phyloP scores from a whole-genome alignment of 2,329 filamentous ascomycete genomes.

The Ophidiomyces ophidiicola region DNA sequence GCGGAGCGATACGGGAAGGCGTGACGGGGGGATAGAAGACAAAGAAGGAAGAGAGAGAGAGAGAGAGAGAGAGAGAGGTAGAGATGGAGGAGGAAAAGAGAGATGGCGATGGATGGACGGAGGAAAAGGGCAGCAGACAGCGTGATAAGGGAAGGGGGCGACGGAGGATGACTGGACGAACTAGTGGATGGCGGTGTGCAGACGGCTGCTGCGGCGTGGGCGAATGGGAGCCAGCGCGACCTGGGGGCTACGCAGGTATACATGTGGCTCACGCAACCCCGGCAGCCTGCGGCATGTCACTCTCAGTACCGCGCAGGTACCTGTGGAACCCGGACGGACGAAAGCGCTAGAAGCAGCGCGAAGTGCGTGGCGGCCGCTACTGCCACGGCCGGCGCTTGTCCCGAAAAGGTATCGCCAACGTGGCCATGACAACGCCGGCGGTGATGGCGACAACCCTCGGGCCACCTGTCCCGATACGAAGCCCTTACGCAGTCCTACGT shows the following conservation, averaged over 20 bases:
- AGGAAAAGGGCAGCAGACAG: too few species aligned
- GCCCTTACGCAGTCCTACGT: background rate
- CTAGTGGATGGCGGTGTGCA: background rate
- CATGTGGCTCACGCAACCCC: slow-evolving; percentile 2
- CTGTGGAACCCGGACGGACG: background rate
- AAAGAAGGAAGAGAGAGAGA: slow-evolving; percentile 19
- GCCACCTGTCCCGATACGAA: background rate
- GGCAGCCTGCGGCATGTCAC: slow-evolving; percentile 9
- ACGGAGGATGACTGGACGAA: slow-evolving; percentile 8
- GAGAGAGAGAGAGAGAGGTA: slow-evolving; percentile 15
- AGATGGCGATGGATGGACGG: slow-evolving; percentile 6
- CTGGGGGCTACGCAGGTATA: slow-evolving; percentile 5
- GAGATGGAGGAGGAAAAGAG: slow-evolving; percentile 18
- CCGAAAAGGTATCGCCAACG: background rate
- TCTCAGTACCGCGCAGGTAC: slow-evolving; percentile 8
- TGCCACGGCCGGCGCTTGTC: slow-evolving; percentile 7
- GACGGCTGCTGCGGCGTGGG: slow-evolving; percentile 1
- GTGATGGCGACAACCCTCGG: background rate
- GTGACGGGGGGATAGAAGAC: slow-evolving; percentile 20
- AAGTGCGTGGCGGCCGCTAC: slow-evolving; percentile 6
- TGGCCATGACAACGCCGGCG: slow-evolving; percentile 1
- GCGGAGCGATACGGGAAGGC: slow-evolving; percentile 23
- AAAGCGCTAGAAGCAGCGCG: slow-evolving; percentile 9
- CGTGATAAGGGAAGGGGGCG: slow-evolving; percentile 16
- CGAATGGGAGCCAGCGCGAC: slow-evolving; percentile 5